Evolutionary conservation across 179 eudicot species (phyloP), one percentile per base, ranked within the genome.

Genomic region (Dionaea muscipula): DNA sequence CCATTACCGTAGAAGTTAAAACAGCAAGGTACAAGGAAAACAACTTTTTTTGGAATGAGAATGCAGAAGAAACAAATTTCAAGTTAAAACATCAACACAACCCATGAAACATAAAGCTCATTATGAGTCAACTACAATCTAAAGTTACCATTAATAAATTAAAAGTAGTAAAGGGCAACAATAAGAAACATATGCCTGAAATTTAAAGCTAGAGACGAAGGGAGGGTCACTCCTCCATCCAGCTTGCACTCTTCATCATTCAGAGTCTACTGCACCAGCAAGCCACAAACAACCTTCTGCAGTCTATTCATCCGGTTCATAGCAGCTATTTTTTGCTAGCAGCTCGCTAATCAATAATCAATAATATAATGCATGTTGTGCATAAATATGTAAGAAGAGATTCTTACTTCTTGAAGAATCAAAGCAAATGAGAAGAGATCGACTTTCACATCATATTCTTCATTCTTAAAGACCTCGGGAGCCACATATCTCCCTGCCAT

Each of bases 361-460:
- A 26, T n/a, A 26, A 17, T 5, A 24, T 2, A 19, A 47, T 21
- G 23, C 23, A 0, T 53, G 31, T 18, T 22, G 5, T 4, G 19
- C 41, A 60, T 18, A 35, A 33, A 35, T 2, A 46, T 17, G 37
- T 38, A 25, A 21, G 1, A 6, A 52, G 45, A 39, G 28, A 37
- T 21, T 58, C 72, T 63, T 67, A 75, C 79, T 58, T 75, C 79
- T 67, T 75, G 79, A 28, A 71, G 52, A 52, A 75, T 75, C 65
- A 75, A 64, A 59, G 79, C 68, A 64, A 75, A 75, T n/a, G 76
- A 71, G 39, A 75, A 75, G 19, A 75, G 73, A 33, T 75, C 79
- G 56, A 68, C 73, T 68, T 75, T 75, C 12, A 70, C 64, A 66
- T 71, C 76, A 35, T 64, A 75, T 55, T 75, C 79, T 41, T 71